phyloP scores from a whole-genome alignment of 2,329 filamentous ascomycete species.

The Pseudopyrenochaeta lycopersici region DNA sequence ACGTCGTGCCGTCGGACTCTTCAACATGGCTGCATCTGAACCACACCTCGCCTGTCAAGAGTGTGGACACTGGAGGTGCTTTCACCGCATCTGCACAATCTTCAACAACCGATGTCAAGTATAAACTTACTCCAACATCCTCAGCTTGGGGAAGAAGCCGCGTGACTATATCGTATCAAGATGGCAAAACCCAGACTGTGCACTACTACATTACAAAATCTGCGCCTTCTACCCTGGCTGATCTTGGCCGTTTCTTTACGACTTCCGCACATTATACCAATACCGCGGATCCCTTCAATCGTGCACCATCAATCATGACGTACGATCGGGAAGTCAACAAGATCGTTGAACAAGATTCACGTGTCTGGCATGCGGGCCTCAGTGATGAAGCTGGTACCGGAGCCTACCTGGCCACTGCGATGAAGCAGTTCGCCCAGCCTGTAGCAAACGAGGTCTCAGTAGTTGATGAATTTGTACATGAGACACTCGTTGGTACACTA shows the following conservation, averaged over 20 bases:
- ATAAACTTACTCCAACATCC: constrained; percentile 55
- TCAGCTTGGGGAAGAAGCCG: constrained; percentile 61
- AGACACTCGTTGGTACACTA: constrained; percentile 61
- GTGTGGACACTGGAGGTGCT: constrained; percentile 50
- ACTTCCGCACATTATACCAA: constrained; percentile 63
- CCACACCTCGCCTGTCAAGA: constrained; percentile 50
- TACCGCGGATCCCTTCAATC: constrained; percentile 62
- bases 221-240: constrained; percentile 53
- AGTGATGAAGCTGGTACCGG: constrained; percentile 69
- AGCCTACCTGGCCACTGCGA: constrained; percentile 63
- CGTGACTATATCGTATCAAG: constrained; percentile 59
- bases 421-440: constrained; percentile 65
- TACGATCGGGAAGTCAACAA: constrained; percentile 57
- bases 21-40: constrained; percentile 58
- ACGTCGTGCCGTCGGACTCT: constrained; percentile 60
- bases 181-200: constrained; percentile 61
- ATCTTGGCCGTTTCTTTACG: constrained; percentile 64
- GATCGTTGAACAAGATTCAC: constrained; percentile 55
- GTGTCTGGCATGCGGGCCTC: constrained; percentile 68
- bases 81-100: constrained; percentile 46
- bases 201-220: constrained; percentile 66
- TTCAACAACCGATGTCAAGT: constrained; percentile 41
- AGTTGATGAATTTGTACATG: constrained; percentile 64
- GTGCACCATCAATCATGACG: constrained; percentile 64
- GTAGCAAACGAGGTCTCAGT: constrained; percentile 59